These are phyloP conservation scores for Quercus cerris DNA, from an alignment of 306 rosid species.

Conservation along the genomic window DNA sequence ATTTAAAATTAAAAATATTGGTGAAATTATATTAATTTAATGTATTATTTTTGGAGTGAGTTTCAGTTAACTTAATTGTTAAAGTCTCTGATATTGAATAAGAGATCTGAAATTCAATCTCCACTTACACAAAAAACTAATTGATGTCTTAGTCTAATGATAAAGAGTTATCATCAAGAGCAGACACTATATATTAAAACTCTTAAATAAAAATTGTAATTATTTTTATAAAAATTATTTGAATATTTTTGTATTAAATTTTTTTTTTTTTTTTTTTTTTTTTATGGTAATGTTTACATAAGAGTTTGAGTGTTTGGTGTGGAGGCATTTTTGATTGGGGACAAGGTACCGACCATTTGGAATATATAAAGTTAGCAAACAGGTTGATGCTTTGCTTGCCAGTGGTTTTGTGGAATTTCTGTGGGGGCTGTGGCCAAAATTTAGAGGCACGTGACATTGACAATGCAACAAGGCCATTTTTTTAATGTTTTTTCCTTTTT, in stretches of 20 bases:
- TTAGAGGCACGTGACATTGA: slow-evolving; percentile 16
- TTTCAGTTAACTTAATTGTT: fast-evolving
- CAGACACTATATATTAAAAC: fast-evolving
- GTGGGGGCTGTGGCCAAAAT: slow-evolving; percentile 1
- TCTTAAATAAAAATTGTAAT: too few relatives aligned
- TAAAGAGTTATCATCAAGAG: fast-evolving
- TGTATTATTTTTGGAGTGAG: neutral
- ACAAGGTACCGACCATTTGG: slow-evolving; percentile 48
- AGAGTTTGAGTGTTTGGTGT: slow-evolving; percentile 8
- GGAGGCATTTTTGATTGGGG: slow-evolving; percentile 27
- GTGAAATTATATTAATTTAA: neutral
- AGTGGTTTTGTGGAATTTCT: slow-evolving; percentile 26
- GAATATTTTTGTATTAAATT: neutral
- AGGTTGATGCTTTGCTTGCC: neutral
- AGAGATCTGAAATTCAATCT: fast-evolving
- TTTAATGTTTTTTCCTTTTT: neutral
- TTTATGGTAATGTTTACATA: neutral
- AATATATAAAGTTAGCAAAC: neutral
- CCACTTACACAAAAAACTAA: fast-evolving
- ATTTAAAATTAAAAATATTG: too few relatives aligned
- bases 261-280: too few relatives aligned
- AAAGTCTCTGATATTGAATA: too few relatives aligned
- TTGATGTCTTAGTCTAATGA: fast-evolving
- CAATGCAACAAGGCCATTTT: neutral
- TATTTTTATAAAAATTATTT: neutral